These are phyloP conservation scores for Neoboletus brunneissimus DNA, from an alignment of 768 basidiomycete genomes.

Conservation along the genomic window DNA sequence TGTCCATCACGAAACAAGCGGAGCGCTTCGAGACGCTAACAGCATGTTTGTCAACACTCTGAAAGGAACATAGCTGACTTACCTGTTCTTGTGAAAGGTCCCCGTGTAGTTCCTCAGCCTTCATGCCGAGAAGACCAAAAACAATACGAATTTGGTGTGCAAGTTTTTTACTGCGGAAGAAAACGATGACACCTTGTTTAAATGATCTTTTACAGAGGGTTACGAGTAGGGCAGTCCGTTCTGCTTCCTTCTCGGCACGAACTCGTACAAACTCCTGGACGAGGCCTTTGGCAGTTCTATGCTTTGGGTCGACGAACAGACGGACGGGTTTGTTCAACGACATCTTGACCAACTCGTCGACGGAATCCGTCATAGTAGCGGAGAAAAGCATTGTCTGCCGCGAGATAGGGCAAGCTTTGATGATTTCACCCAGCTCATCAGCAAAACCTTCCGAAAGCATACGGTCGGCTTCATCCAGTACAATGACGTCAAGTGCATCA, in stretches of 20 bases:
- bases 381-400: slow-evolving; percentile 99
- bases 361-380: slow-evolving; percentile 97
- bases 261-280: slow-evolving; percentile 95
- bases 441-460: slow-evolving; percentile 96
- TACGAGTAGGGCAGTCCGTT: slow-evolving; percentile 73
- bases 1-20: slow-evolving; percentile 83
- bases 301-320: slow-evolving; percentile 93
- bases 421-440: slow-evolving; percentile 91
- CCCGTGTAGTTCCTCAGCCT: slow-evolving; percentile 91
- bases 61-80: slow-evolving; percentile 12
- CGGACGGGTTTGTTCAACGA: slow-evolving; percentile 90
- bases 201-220: slow-evolving; percentile 88
- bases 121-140: slow-evolving; percentile 85
- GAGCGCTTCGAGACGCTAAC: slow-evolving; percentile 80
- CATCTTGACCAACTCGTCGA: slow-evolving; percentile 90
- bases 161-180: slow-evolving; percentile 93
- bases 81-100: slow-evolving; percentile 97
- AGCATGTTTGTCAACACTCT: slow-evolving; percentile 2
- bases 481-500: slow-evolving; percentile 88
- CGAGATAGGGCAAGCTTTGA: slow-evolving; percentile 81
- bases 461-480: slow-evolving; percentile 96
- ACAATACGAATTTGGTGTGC: slow-evolving; percentile 97
- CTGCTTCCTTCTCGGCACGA: slow-evolving; percentile 71
- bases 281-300: slow-evolving; percentile 79
- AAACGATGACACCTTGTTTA: slow-evolving; percentile 81